Evolutionary conservation across 805 yeast genomes (phyloP), one percentile per base, ranked within the genome.

Genomic region (Wickerhamiella galacta): DNA sequence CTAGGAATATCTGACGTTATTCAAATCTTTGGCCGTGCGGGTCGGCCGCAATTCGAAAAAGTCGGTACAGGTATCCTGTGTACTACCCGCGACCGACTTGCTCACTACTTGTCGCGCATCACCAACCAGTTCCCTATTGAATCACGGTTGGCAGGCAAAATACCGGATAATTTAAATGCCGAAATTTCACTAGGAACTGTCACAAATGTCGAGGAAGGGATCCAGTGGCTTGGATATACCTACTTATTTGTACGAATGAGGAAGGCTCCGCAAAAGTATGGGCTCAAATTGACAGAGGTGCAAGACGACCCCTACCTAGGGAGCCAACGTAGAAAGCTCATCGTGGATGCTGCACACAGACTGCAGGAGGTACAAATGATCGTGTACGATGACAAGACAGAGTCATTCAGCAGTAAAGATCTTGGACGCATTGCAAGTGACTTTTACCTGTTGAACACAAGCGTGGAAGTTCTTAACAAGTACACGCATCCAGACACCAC

Each of bases 1-100:
- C 60, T 92, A 25, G 96, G 96, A 2, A 87, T 90, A 12, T 78
- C 95, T 0, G 99, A 90, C 58, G 94, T 90, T 25, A 78, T 92
- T 39, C 99, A 90, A 60, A 90, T 90, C 43, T 90, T 90, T 58
- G 99, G 99, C 45, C 78, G 99, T 61, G 98, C 98, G 18, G 99
- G 99, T 58, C 72, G 99, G 57, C 99, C 99, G 1, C 98, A 92
- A 46, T 90, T 72, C 54, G 94, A 87, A 44, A 70, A 70, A 36
- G 75, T 68, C 48, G 99, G 98, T 64, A 80, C 87, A 2, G 96
- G 96, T 61, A 72, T 83, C 16, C 58, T 90, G 30, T 74, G 90
- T 51, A 90, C 98, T 0, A 64, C 93, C 0, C 63, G 66, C 37
- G 96, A 87, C 46, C 61, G 70, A 31, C 56, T 92, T 18, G 92